A percentile compares a stretch with the other conserved stretches of the same genome.
Conservation (phyloP, 441 rosid species). For the Populus hybrid region DNA sequence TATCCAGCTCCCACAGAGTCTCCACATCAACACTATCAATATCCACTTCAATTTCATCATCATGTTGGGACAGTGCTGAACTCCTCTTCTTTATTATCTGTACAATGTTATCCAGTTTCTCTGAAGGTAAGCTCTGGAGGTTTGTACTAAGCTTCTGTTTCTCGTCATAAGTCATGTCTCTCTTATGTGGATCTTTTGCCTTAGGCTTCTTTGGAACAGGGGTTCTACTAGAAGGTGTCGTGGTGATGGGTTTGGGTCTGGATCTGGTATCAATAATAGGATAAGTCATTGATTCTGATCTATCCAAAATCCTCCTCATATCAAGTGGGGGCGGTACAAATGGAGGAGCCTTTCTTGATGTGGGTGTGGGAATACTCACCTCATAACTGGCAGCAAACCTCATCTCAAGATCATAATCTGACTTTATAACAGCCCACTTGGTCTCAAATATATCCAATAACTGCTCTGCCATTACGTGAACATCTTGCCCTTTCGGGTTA, state of each 20-base stretch:
- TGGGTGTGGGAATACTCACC: constrained; percentile 50
- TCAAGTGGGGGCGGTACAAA: constrained; percentile 70
- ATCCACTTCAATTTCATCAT: constrained; percentile 96
- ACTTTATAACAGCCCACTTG: constrained; percentile 77
- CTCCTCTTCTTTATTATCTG: constrained; percentile 92
- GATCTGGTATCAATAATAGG: constrained; percentile 38
- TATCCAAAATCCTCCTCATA: constrained; percentile 70
- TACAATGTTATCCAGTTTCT: constrained; percentile 86
- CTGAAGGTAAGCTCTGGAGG: constrained; percentile 85
- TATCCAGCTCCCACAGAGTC: constrained; percentile 98
- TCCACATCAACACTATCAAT: constrained; percentile 97
- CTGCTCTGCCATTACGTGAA: constrained; percentile 78
- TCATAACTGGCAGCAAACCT: constrained; percentile 54
- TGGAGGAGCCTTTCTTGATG: constrained; percentile 59
- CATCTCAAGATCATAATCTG: constrained; percentile 69
- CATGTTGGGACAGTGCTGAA: constrained; percentile 69
- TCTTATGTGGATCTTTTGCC: constrained; percentile 93
- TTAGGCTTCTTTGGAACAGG: constrained; percentile 94
- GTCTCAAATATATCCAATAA: constrained; percentile 76
- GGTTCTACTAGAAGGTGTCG: constrained; percentile 79
- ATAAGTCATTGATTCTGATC: constrained; percentile 62
- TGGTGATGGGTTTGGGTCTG: constrained; percentile 51
- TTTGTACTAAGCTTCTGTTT: constrained; percentile 93
- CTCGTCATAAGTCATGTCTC: constrained; percentile 99
- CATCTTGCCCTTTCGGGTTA: constrained; percentile 97